Evolutionary conservation across 192 early-diverging fungal genomes (phyloP).

Genomic region (Rhizophagus sp.): DNA sequence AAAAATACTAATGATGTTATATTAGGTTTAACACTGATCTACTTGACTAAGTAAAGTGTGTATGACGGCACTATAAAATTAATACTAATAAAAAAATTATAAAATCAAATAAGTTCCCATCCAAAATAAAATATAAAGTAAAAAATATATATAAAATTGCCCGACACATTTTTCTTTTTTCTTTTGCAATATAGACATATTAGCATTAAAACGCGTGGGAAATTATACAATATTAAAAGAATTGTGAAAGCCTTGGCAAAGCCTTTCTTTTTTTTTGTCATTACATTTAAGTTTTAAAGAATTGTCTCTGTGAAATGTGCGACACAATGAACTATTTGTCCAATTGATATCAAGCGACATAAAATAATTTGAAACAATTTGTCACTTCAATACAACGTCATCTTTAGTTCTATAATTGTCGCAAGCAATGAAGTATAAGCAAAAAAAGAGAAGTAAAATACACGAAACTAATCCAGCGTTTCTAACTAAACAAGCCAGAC

Average conservation of each 20-base stretch:
- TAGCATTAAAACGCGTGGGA: not conserved
- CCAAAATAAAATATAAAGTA: not conserved
- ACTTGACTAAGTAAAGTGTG: not conserved
- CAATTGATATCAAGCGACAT: not conserved
- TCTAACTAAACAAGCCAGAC: not conserved
- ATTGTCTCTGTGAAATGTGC: constrained; percentile 1
- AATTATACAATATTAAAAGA: not conserved
- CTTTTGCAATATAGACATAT: not conserved
- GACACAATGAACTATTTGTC: not conserved
- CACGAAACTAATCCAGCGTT: constrained; percentile 8
- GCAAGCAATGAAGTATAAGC: not conserved
- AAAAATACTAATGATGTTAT: not conserved
- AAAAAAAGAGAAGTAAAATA: constrained; percentile 12
- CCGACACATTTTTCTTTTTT: not conserved
- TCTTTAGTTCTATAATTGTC: constrained; percentile 9
- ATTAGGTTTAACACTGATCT: not conserved
- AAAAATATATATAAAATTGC: not conserved
- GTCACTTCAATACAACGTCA: not conserved
- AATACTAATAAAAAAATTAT: not conserved
- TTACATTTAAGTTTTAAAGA: constrained; percentile 7
- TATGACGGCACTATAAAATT: not conserved
- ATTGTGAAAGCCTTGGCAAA: not conserved
- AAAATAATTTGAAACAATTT: not conserved
- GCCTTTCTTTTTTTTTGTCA: not conserved
- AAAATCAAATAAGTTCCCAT: not conserved